Percentiles rank a stretch among this genome's conserved stretches.
Conservation (phyloP, 768 basidiomycete species). For the Melanogaster broomeanus region DNA sequence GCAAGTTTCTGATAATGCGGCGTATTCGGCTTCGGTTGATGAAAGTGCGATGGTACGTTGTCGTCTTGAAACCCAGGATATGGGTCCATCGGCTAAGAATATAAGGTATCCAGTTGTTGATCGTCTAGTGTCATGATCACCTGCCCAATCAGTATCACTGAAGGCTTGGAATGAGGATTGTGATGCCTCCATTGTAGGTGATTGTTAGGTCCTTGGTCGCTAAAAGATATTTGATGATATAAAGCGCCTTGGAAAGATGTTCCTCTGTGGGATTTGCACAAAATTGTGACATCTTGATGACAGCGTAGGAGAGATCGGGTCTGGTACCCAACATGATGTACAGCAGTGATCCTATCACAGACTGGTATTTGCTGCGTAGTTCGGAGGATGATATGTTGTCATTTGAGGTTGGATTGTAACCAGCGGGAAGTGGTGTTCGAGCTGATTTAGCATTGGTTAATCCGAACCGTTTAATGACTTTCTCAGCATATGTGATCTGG, state of each 20-base stretch:
- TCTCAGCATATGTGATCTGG: too few relatives aligned
- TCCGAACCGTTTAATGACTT: too few relatives aligned
- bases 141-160: neutral
- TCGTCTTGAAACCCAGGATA: neutral
- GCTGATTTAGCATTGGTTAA: too few relatives aligned
- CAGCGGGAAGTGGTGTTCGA: conserved; percentile 6
- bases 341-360: conserved; percentile 31
- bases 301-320: conserved; percentile 33
- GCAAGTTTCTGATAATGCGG: conserved; percentile 33
- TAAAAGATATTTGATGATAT: neutral
- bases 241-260: neutral
- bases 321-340: conserved; percentile 28
- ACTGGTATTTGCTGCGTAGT: neutral
- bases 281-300: conserved; percentile 23
- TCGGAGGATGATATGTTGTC: neutral
- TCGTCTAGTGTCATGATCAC: neutral
- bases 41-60: conserved; percentile 21
- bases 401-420: neutral
- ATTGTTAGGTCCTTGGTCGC: neutral
- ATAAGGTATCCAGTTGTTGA: neutral
- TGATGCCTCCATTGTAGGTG: neutral
- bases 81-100: neutral
- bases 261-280: neutral
- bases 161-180: neutral
- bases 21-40: conserved; percentile 45